Base-by-base conservation (phyloP, 176 grass and related monocot species). In the Triticum timopheevii region DNA sequence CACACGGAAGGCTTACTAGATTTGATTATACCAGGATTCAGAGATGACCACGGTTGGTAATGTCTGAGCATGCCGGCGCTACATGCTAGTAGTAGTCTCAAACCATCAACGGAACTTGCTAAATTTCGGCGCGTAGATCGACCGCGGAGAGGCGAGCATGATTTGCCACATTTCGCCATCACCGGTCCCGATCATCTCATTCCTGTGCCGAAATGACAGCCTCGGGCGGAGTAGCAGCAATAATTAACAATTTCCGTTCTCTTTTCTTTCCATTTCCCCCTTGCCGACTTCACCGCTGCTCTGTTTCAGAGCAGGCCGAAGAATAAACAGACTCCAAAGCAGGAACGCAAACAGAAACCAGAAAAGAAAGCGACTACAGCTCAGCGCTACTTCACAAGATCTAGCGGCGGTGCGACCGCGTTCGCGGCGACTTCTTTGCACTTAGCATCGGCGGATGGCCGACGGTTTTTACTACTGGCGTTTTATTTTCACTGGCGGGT, bases 241-340 rank as follows among this genome's bases (percentile, higher is more conserved):
- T 31, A 78, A 17, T 44, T 50, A 31, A 72, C 84, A 61, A 13
- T 25, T 30, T 44, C 35, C 23, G 30, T 40, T 35, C 81, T 75
- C 40, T 19, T 31, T 31, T 23, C 65, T 89, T 75, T 64, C 1
- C 20, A 16, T 68, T 69, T 73, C 23, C 3, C 33, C 16, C 8
- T 9, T 59, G 11, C 23, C 67, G 39, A 15, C 71, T 77, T 77
- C 85, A 1, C 44, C 50, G 11, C 49, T 31, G 61, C 89, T 84
- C 89, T 76, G 76, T 69, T 91, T 76, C 85, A 69, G 81, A 87
- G 81, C 89, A 35, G 80, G 56, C 17, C 6, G 82, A 12, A 33
- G 68, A 75, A 61, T 45, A 24, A 68, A 54, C 47, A 63, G 1
- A 25, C 30, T 34, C 20, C 19, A 38, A 61, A 23, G 38, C 4